Evolutionary conservation across 805 yeast genomes (phyloP), one percentile per base, ranked within the genome.

Genomic region (Ogataea ganodermae): DNA sequence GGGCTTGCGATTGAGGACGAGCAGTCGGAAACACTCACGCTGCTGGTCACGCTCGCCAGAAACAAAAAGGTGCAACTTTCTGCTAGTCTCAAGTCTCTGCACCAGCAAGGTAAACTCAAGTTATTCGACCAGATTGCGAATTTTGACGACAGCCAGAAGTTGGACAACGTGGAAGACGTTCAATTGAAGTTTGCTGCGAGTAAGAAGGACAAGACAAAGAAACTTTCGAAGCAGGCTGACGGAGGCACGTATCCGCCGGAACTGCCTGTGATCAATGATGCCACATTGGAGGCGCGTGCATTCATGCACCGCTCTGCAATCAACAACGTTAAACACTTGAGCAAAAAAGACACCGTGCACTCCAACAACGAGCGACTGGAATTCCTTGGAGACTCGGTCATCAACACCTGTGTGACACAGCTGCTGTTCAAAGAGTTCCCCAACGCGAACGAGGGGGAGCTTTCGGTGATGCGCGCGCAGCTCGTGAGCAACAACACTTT

Each of bases 311-410:
- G 83, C 55, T 90, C 97, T 0, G 71, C 79, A 3, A 76, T 84
- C 13, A 80, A 83, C 50, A 79, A 78, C 53, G 78, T 79, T 51
- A 63, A 78, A 4, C 80, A 79, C 53, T 64, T 84, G 40, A 70
- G 79, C n/a, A 79, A 75, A 42, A 65, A 69, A 3, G 92, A 85
- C 53, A 70, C 78, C 44, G 70, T 85, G 21, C 70, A 74, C 43
- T 70, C 83, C 2, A 91, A 89, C 57, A 88, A 92, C 63, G 97
- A 91, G 71, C 74, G 97, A 42, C 71, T 90, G 18, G 98, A 92
- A 69, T 92, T 89, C 61, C 70, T 89, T 36, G 98, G 98, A 13
- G 98, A 92, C 68, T 83, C 97, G 1, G 78, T 89, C 17, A 69
- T 92, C 49, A 86, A 88, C 60, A 78, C 77, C 45, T 71, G 84